Evolutionary conservation across 495 filamentous ascomycete genomes (phyloP), one percentile per base, ranked within the genome.

Genomic region (Chlorociboria aeruginascens): DNA sequence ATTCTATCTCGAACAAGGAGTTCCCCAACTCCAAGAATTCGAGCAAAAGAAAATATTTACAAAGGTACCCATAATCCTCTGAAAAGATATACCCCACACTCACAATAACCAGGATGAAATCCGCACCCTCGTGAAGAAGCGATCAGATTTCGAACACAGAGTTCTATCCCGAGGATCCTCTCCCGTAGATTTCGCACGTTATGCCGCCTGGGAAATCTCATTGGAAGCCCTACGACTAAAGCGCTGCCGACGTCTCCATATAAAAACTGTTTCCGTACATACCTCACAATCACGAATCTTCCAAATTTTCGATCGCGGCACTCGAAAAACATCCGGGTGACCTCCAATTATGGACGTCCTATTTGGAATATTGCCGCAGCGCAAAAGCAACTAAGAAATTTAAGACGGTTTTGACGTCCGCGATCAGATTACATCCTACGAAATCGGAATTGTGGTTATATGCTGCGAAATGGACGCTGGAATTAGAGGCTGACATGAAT

Each of bases 71-170:
- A 14, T 17, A 12, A 25, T 35, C 39, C 29, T n/a, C 58, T 43
- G 14, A 49, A 11, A 3, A 8, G 20, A n/a, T 7, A 45, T 12
- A 38, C 40, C 51, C 36, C 40, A 8, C 40, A 37, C 14, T 7
- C 34, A 12, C 16, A 10, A 25, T 1, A 11, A 29, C 35, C 20
- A 89, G 81, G 82, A 88, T 52, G 89, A 97, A 68, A 95, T 97
- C 62, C 70, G 74, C 49, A 78, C 83, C 25, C 89, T 98, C 44
- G 77, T 90, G 39, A 80, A 79, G 60, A 95, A 89, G 58, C 82
- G 93, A 49, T 90, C 87, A 58, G 86, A 89, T 55, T 95, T 88
- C 58, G 92, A 98, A 63, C 89, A 95, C 69, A 82, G 80, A 41
- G 71, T 97, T 53, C 85, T 93, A 53, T 78, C 85, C 11, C 78